phyloP scores from a whole-genome alignment of 2,329 filamentous ascomycete genomes.

The Emericellopsis cladophorae region DNA sequence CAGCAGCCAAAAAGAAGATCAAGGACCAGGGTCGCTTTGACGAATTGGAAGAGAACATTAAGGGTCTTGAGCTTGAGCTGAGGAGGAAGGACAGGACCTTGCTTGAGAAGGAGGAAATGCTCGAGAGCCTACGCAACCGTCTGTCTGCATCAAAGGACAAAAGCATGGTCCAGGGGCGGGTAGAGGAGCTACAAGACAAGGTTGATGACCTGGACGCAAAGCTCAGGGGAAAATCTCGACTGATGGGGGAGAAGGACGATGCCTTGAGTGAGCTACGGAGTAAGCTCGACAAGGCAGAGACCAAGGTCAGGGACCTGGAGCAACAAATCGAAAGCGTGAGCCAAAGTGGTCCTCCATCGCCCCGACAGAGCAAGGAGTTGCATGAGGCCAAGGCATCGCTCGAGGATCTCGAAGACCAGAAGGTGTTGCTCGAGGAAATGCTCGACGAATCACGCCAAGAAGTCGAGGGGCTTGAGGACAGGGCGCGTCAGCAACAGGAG shows the following conservation, averaged over 20 bases:
- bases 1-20: too few species aligned
- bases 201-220: background rate
- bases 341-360: background rate
- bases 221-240: background rate
- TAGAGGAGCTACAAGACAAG: slow-evolving; percentile 1
- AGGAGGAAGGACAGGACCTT: background rate
- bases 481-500: slow-evolving; percentile 5
- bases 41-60: background rate
- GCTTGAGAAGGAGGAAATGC: background rate
- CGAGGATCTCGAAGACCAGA: slow-evolving; percentile 45
- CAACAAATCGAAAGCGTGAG: slow-evolving; percentile 13
- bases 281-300: slow-evolving; percentile 39
- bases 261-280: slow-evolving; percentile 56
- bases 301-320: slow-evolving; percentile 44
- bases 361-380: slow-evolving; percentile 29
- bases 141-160: background rate
- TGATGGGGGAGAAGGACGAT: slow-evolving; percentile 38
- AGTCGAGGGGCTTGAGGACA: slow-evolving; percentile 17
- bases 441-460: slow-evolving; percentile 41
- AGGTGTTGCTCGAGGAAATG: slow-evolving; percentile 43
- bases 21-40: background rate
- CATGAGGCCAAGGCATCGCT: slow-evolving; percentile 43
- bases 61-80: background rate
- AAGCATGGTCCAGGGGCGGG: too few species aligned
- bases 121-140: background rate